These are phyloP conservation scores for Diaporthe sp. DNA, from an alignment of 2,329 filamentous ascomycete species.

Conservation along the genomic window DNA sequence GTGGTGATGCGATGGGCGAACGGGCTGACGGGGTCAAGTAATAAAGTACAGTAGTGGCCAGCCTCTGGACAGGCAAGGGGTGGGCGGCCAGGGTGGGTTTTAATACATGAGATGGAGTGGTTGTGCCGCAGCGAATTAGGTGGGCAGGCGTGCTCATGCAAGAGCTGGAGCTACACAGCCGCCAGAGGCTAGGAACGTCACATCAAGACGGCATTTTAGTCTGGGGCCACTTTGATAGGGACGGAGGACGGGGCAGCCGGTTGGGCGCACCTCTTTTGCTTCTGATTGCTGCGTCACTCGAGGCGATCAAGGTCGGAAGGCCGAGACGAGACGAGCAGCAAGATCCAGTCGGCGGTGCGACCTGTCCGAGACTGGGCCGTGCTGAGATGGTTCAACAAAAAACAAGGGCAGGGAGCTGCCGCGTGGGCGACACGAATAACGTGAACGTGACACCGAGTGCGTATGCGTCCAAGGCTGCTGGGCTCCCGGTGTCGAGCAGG, in stretches of 20 bases:
- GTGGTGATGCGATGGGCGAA: slow-evolving; percentile 24
- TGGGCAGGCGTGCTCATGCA: slow-evolving; percentile 27
- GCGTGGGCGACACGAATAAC: slow-evolving; percentile 23
- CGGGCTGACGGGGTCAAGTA: too few relatives aligned
- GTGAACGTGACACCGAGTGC: slow-evolving; percentile 15
- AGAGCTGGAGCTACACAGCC: slow-evolving; percentile 24
- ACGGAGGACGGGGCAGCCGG: slow-evolving; percentile 6
- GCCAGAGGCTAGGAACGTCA: slow-evolving; percentile 22
- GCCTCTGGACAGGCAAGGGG: slow-evolving; percentile 12
- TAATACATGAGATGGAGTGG: slow-evolving; percentile 29
- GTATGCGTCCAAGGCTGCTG: neutral
- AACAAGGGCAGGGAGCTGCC: neutral
- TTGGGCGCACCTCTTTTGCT: slow-evolving; percentile 8
- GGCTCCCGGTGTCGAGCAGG: neutral
- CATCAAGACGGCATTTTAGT: slow-evolving; percentile 31
- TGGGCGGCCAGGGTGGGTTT: slow-evolving; percentile 20
- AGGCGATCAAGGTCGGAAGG: neutral
- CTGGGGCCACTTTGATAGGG: slow-evolving; percentile 13
- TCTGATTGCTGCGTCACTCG: slow-evolving; percentile 26
- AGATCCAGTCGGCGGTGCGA: neutral
- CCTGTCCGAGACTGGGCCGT: slow-evolving; percentile 7
- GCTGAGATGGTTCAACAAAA: neutral
- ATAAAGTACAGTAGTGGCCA: neutral
- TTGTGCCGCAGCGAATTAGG: slow-evolving; percentile 26
- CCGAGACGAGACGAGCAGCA: slow-evolving; percentile 1